Percentiles rank a stretch among this genome's conserved stretches.
These are phyloP conservation scores for Hymenoscyphus scutula DNA, from an alignment of 2,329 filamentous ascomycete genomes.

Conservation along the genomic window DNA sequence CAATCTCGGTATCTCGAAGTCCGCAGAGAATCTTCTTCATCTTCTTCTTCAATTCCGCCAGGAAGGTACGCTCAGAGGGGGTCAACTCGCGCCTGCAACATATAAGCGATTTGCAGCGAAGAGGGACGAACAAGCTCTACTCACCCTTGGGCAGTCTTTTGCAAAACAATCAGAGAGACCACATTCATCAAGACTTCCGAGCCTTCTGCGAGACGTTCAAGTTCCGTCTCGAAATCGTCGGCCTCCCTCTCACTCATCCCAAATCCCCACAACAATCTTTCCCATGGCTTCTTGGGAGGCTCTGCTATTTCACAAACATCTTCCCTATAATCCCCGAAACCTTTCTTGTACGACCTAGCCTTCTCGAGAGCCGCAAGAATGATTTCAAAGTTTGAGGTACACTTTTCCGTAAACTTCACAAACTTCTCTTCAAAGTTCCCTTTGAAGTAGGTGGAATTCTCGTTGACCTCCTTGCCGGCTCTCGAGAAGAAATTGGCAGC, in stretches of 20 bases:
- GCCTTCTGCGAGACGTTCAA: not conserved
- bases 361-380: constrained; percentile 5
- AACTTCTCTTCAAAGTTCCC: not conserved
- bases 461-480: constrained; percentile 3
- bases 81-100: not conserved
- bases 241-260: not conserved
- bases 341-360: not conserved
- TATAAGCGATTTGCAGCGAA: not conserved
- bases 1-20: not conserved
- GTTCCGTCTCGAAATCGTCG: not conserved
- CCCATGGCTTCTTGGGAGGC: not conserved
- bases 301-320: not conserved
- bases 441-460: not conserved
- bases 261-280: not conserved
- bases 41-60: constrained; percentile 1
- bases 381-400: not conserved
- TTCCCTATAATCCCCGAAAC: not conserved
- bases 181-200: not conserved
- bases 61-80: not conserved
- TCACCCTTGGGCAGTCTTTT: constrained; percentile 21
- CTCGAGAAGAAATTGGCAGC: not conserved
- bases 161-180: constrained; percentile 18
- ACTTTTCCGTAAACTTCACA: not conserved
- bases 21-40: not conserved
- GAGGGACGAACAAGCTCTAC: not conserved